Percentiles rank a stretch among this genome's conserved stretches.
These are phyloP conservation scores for Podila verticillata DNA, from an alignment of 192 early-diverging fungal genomes.

Conservation along the genomic window DNA sequence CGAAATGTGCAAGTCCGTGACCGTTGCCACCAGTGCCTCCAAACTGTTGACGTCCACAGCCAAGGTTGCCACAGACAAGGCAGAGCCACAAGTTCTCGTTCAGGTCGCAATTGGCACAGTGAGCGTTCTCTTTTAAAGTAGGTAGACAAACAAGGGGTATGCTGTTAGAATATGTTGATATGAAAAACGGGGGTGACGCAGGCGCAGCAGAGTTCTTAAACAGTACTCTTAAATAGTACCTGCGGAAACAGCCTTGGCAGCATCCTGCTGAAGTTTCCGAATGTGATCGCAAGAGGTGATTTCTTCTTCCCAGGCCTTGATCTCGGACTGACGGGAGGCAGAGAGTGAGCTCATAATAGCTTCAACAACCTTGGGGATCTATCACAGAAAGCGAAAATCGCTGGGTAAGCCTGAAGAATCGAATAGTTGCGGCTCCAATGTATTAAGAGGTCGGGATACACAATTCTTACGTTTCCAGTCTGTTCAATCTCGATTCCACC, in stretches of 20 bases:
- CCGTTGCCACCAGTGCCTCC: constrained; percentile 94
- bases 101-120: constrained; percentile 86
- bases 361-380: constrained; percentile 71
- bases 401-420: too few relatives aligned
- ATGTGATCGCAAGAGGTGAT: constrained; percentile 84
- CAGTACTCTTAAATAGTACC: constrained; percentile 29
- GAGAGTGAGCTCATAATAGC: constrained; percentile 82
- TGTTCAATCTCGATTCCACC: constrained; percentile 68
- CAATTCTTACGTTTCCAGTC: constrained; percentile 59
- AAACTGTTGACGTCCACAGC: constrained; percentile 94
- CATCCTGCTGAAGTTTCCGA: constrained; percentile 71
- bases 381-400: neutral
- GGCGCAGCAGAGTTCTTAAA: neutral
- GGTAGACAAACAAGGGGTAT: neutral
- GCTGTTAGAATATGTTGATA: neutral
- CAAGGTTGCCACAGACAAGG: constrained; percentile 90
- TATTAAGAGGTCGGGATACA: neutral
- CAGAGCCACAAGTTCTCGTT: constrained; percentile 97
- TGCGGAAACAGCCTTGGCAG: constrained; percentile 56
- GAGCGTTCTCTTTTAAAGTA: constrained; percentile 63
- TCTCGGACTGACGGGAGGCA: constrained; percentile 84
- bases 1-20: constrained; percentile 89
- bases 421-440: neutral
- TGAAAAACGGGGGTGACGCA: neutral
- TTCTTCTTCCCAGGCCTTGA: constrained; percentile 95